These are phyloP conservation scores for Penicillium sp. DNA, from an alignment of 2,329 filamentous ascomycete species.

Conservation along the genomic window DNA sequence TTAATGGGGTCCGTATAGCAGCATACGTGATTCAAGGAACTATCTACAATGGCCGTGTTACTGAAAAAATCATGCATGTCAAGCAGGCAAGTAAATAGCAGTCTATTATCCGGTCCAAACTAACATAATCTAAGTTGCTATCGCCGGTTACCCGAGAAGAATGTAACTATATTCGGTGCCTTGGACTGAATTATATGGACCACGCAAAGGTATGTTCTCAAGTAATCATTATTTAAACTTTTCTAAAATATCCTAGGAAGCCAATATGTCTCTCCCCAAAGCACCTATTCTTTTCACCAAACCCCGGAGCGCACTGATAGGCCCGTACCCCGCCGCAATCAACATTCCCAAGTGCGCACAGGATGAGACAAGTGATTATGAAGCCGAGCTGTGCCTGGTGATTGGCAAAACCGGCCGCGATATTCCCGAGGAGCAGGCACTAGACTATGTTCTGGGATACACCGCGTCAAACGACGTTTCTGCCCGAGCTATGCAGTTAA, in stretches of 20 bases:
- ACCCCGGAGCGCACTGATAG: slow-evolving; percentile 32
- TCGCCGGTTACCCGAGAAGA: slow-evolving; percentile 30
- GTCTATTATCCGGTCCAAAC: neutral
- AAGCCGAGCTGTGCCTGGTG: slow-evolving; percentile 34
- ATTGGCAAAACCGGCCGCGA: slow-evolving; percentile 28
- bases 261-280: slow-evolving; percentile 30
- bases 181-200: slow-evolving; percentile 38
- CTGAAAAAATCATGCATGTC: slow-evolving; percentile 28
- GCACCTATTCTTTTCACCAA: slow-evolving; percentile 37
- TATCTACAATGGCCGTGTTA: slow-evolving; percentile 34
- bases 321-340: slow-evolving; percentile 31
- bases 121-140: slow-evolving; percentile 28
- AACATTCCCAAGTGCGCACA: slow-evolving; percentile 37
- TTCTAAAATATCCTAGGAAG: slow-evolving; percentile 22
- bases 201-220: slow-evolving; percentile 30
- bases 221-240: neutral
- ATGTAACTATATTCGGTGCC: slow-evolving; percentile 35
- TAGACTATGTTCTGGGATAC: slow-evolving; percentile 38
- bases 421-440: slow-evolving; percentile 27
- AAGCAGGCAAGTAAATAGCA: slow-evolving; percentile 14
- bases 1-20: slow-evolving; percentile 25
- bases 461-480: slow-evolving; percentile 40
- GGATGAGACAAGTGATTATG: slow-evolving; percentile 36
- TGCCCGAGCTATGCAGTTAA: slow-evolving; percentile 26
- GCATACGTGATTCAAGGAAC: slow-evolving; percentile 32